A percentile compares a stretch with the other conserved stretches of the same genome.
Evolutionary conservation across 2,329 filamentous ascomycete species (phyloP).

Genomic region (Penicillium griseofulvum): DNA sequence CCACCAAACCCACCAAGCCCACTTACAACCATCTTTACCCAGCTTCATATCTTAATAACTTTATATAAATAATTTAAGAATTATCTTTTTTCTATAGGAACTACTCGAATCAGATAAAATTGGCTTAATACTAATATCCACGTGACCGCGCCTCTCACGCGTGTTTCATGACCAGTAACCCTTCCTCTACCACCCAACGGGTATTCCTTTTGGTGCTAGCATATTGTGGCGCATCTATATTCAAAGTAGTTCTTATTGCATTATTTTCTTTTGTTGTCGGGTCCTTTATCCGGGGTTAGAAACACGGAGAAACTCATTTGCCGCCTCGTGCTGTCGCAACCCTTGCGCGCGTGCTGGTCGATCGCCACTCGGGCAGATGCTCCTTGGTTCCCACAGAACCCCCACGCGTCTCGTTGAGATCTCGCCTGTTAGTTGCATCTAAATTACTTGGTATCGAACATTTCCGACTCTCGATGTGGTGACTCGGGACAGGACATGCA

Average conservation of each 20-base stretch:
- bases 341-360: constrained; percentile 23
- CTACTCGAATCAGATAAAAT: neutral
- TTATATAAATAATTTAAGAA: neutral
- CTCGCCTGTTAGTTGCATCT: constrained; percentile 11
- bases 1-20: neutral
- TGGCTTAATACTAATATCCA: constrained; percentile 14
- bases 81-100: neutral
- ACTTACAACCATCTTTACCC: neutral
- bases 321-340: constrained; percentile 22
- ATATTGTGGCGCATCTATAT: constrained; percentile 3
- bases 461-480: constrained; percentile 23
- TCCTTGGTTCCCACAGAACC: constrained; percentile 11
- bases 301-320: constrained; percentile 10
- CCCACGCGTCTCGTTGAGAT: constrained; percentile 16
- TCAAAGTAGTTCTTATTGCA: neutral
- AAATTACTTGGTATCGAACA: constrained; percentile 18
- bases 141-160: constrained; percentile 37
- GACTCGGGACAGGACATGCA: constrained; percentile 16
- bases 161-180: constrained; percentile 20
- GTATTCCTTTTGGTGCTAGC: constrained; percentile 4
- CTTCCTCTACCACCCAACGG: constrained; percentile 2
- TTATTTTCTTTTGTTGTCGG: neutral
- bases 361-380: constrained; percentile 25
- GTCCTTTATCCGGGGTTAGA: neutral
- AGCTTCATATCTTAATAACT: neutral